Evolutionary conservation across 495 filamentous ascomycete species (phyloP), one percentile per base, ranked within the genome.

Genomic region (Rusavskia elegans): DNA sequence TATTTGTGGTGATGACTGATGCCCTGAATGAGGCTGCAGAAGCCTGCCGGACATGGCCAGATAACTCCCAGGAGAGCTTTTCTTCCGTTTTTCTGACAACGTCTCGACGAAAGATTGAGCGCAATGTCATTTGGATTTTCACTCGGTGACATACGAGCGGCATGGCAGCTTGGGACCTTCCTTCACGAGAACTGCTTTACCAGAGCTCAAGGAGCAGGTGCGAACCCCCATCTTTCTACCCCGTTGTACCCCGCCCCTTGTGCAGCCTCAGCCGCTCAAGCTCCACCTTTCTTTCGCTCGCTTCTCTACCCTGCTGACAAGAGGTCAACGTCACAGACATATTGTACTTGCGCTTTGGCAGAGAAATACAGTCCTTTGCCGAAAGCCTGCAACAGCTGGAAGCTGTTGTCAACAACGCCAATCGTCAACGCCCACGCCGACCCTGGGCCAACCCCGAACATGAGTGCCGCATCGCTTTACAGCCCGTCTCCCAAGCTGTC

Each of bases 131-230:
- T 59, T 39, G 57, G 57, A 40, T 42, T 59, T 25, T 59, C 57
- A 19, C 14, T 51, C 37, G 17, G 49, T 4, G 55, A 57, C 25
- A 10, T 53, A n/a, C 16, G 14, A 19, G 6, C 14, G 5, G 52
- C 52, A 19, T 45, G 14, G 10, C 21, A 55, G 32, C 53, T 57
- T 32, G 55, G 36, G 3, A 46, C 14, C 3, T 29, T 21, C 17
- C 21, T 57, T 5, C 57, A 59, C 51, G 46, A 61, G 10, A 48
- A 49, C 11, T 54, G 56, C 40, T 61, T 58, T 27, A 61, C 50
- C 6, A 51, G 49, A 40, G 37, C 52, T 30, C 46, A 51, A 21
- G 48, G 53, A 37, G 56, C 56, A 8, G 30, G 56, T 58, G 46
- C 11, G 53, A 21, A 8, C 7, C 19, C n/a, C 14, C 23, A 11